phyloP scores from a whole-genome alignment of 2,329 filamentous ascomycete genomes.

The Pyrenophora tritici-repentis region DNA sequence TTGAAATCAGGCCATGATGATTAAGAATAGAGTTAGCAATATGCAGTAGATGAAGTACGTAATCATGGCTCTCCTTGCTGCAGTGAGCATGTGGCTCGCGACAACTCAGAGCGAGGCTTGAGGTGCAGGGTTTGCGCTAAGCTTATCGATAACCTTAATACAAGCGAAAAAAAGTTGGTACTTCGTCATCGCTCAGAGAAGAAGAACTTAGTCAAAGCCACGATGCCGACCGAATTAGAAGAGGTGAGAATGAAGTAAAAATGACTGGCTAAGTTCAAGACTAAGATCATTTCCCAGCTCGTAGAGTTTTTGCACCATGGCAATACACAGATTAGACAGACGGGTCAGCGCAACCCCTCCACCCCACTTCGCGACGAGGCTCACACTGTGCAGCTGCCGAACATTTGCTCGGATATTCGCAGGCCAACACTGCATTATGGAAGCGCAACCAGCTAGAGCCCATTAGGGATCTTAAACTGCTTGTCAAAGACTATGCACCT shows the following conservation, averaged over 20 bases:
- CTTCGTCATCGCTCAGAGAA: slow-evolving; percentile 31
- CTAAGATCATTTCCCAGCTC: slow-evolving; percentile 59
- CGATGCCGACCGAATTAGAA: slow-evolving; percentile 58
- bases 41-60: slow-evolving; percentile 10
- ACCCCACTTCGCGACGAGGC: slow-evolving; percentile 25
- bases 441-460: slow-evolving; percentile 79
- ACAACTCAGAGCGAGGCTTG: slow-evolving; percentile 6
- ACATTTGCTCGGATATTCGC: slow-evolving; percentile 82
- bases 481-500: slow-evolving; percentile 82
- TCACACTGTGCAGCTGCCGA: slow-evolving; percentile 67
- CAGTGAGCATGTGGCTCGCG: slow-evolving; percentile 10
- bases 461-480: slow-evolving; percentile 82
- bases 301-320: slow-evolving; percentile 93
- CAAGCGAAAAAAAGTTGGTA: slow-evolving; percentile 23
- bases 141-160: slow-evolving; percentile 42
- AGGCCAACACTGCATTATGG: slow-evolving; percentile 78
- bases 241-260: slow-evolving; percentile 42
- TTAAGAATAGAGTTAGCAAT: slow-evolving; percentile 12
- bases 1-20: background rate
- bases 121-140: slow-evolving; percentile 8
- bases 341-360: slow-evolving; percentile 59
- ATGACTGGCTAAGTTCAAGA: background rate
- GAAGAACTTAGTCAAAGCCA: slow-evolving; percentile 22
- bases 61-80: slow-evolving; percentile 5
- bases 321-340: slow-evolving; percentile 85